Conservation (phyloP, 192 early-diverging fungal genomes). For the Jimgerdemannia lactiflua region DNA sequence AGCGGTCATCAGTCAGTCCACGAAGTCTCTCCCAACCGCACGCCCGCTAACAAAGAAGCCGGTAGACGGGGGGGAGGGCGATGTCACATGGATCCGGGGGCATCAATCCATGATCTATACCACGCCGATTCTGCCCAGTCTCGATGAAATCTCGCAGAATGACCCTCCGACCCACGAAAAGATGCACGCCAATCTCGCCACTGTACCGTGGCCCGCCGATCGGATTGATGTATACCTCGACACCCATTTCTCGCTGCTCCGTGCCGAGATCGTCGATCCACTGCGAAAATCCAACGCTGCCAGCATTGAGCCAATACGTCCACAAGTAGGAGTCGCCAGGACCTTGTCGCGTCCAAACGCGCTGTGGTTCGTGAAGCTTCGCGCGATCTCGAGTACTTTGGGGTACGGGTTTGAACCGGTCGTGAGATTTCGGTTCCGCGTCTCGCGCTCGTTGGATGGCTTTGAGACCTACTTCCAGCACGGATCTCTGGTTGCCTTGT, state of each 20-base stretch:
- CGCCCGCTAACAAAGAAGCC: neutral
- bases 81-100: neutral
- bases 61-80: neutral
- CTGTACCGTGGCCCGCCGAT: neutral
- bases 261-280: conserved; percentile 8
- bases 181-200: neutral
- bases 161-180: neutral
- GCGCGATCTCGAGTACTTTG: neutral
- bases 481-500: neutral
- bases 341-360: no score
- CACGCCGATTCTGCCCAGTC: neutral
- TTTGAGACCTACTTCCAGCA: neutral
- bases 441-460: neutral
- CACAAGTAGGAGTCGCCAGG: no score
- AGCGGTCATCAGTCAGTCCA: no score
- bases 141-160: neutral
- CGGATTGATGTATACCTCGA: neutral
- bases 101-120: neutral
- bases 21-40: neutral
- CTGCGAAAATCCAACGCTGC: neutral
- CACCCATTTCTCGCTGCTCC: conserved; percentile 6
- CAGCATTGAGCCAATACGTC: no score
- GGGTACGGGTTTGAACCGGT: neutral
- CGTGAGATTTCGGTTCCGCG: neutral
- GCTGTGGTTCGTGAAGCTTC: neutral